These are phyloP conservation scores for Monosporascus sp. DNA, from an alignment of 2,329 filamentous ascomycete species.

Conservation along the genomic window DNA sequence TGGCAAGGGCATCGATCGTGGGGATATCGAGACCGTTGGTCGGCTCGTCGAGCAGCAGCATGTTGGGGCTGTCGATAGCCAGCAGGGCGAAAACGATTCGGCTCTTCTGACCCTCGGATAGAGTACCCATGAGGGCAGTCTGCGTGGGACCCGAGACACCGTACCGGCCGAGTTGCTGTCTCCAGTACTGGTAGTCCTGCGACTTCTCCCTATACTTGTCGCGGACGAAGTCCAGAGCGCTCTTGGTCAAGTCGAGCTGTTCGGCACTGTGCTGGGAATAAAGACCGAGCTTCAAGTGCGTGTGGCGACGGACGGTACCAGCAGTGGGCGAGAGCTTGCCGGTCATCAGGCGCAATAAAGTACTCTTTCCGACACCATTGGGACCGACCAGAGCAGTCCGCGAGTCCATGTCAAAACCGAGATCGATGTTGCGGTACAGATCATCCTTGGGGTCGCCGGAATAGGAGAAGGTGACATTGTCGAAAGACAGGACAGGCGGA, in stretches of 20 bases:
- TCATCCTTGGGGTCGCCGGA: slow-evolving; percentile 85
- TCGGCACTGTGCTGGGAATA: slow-evolving; percentile 99
- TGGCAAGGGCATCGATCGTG: slow-evolving; percentile 93
- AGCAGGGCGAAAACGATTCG: slow-evolving; percentile 97
- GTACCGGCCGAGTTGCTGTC: slow-evolving; percentile 92
- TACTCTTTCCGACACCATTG: slow-evolving; percentile 99
- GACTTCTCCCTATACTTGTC: slow-evolving; percentile 87
- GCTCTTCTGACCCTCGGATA: slow-evolving; percentile 96
- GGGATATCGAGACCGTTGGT: slow-evolving; percentile 99
- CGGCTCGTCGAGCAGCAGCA: slow-evolving; percentile 95
- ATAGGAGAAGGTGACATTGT: slow-evolving; percentile 97
- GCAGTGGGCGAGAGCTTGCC: slow-evolving; percentile 82
- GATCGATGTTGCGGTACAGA: slow-evolving; percentile 92
- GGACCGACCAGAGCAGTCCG: slow-evolving; percentile 94
- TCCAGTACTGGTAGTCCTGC: slow-evolving; percentile 99
- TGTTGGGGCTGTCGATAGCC: slow-evolving; percentile 94
- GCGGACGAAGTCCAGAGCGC: slow-evolving; percentile 91
- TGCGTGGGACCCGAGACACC: slow-evolving; percentile 90
- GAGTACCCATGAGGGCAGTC: slow-evolving; percentile 94
- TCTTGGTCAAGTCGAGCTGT: slow-evolving; percentile 97
- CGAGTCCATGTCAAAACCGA: slow-evolving; percentile 99
- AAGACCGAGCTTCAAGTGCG: slow-evolving; percentile 95
- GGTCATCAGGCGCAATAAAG: slow-evolving; percentile 91
- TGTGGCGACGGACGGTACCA: slow-evolving; percentile 83
- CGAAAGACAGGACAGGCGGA: slow-evolving; percentile 91